Evolutionary conservation across 2,329 filamentous ascomycete genomes (phyloP).

Genomic region (Verticillium nubilum): DNA sequence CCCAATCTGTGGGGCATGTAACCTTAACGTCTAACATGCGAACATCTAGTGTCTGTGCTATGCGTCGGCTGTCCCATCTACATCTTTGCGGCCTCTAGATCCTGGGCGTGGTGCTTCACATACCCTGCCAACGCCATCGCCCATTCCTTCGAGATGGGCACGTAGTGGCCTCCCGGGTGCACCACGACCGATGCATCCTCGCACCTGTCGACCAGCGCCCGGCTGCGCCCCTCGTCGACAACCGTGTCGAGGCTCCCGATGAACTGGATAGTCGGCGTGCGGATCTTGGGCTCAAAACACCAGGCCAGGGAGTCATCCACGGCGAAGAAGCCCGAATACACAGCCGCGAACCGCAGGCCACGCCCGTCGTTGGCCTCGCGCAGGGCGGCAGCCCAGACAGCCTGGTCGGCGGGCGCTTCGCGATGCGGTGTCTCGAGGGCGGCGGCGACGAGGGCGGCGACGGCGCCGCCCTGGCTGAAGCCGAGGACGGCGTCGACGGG

Average conservation of each 20-base stretch:
- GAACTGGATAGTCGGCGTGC: constrained; percentile 75
- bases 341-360: constrained; percentile 63
- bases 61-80: constrained; percentile 8
- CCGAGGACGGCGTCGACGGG: constrained; percentile 75
- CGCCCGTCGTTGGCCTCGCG: constrained; percentile 41
- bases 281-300: constrained; percentile 65
- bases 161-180: constrained; percentile 86
- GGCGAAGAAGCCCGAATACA: constrained; percentile 73
- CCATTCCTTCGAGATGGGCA: constrained; percentile 79
- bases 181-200: constrained; percentile 49
- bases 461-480: constrained; percentile 74
- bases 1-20: constrained; percentile 1
- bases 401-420: constrained; percentile 20
- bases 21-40: constrained; percentile 4
- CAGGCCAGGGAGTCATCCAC: constrained; percentile 55
- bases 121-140: constrained; percentile 71
- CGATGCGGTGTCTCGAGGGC: constrained; percentile 56
- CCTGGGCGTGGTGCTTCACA: constrained; percentile 40
- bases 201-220: constrained; percentile 61
- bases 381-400: constrained; percentile 37
- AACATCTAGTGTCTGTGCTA: constrained; percentile 4
- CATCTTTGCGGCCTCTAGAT: constrained; percentile 15
- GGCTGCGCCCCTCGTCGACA: constrained; percentile 71
- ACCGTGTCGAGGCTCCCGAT: constrained; percentile 82
- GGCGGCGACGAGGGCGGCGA: constrained; percentile 66